Conservation (phyloP, 129 eudicot species). For the Calendula officinalis region DNA sequence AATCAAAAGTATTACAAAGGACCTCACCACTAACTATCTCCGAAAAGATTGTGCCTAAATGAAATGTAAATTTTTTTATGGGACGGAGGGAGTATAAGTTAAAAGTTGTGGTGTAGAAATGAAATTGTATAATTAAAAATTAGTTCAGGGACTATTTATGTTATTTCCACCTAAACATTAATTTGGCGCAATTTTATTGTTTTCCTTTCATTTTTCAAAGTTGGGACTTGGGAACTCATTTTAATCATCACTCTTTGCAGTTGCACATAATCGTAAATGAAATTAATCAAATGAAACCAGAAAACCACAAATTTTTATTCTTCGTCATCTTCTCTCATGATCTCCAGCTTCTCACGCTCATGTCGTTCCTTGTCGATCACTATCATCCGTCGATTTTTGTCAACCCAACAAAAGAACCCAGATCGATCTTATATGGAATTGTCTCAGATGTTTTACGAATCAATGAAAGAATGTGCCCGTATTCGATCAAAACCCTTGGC, state of each 20-base stretch:
- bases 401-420: conserved; percentile 25
- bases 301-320: not conserved
- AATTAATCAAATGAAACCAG: conserved; percentile 23
- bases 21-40: too few relatives aligned
- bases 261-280: conserved; percentile 13
- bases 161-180: not conserved
- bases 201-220: not conserved
- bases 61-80: too few relatives aligned
- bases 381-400: conserved; percentile 31
- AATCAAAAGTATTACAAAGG: not conserved
- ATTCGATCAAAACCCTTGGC: conserved; percentile 26
- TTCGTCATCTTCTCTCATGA: conserved; percentile 29
- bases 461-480: conserved; percentile 29
- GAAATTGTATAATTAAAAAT: not conserved
- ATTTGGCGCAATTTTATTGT: conserved; percentile 5
- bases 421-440: conserved; percentile 33
- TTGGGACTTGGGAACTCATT: not conserved
- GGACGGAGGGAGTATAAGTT: too few relatives aligned
- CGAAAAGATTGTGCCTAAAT: too few relatives aligned
- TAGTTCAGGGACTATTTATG: conserved; percentile 9
- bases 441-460: conserved; percentile 41
- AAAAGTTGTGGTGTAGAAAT: too few relatives aligned
- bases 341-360: conserved; percentile 24
- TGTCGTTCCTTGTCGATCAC: conserved; percentile 28
- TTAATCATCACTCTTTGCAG: not conserved